Conservation (phyloP, 257 asterid genomes). For the Anisodus acutangulus region DNA sequence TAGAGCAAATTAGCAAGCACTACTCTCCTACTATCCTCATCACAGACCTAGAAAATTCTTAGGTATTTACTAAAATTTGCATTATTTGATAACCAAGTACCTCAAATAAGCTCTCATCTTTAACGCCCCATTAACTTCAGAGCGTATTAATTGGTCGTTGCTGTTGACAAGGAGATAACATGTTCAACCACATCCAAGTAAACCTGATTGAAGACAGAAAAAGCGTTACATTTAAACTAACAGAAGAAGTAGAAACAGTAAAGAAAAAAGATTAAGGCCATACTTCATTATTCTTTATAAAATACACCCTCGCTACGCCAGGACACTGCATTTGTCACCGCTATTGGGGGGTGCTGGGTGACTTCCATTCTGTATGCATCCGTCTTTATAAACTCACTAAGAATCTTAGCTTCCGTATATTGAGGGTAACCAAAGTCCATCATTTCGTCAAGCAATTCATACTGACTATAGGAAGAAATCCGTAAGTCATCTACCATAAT, state of each 20-base stretch:
- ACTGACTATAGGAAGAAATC: constrained; percentile 44
- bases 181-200: constrained; percentile 99
- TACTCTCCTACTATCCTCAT: neutral
- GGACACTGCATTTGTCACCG: constrained; percentile 98
- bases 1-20: neutral
- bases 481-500: neutral
- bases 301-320: constrained; percentile 99
- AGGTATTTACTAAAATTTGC: neutral
- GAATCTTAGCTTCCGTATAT: constrained; percentile 97
- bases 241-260: neutral
- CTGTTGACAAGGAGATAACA: constrained; percentile 97
- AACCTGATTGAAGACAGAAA: constrained; percentile 60
- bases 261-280: constrained; percentile 24
- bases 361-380: constrained; percentile 99
- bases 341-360: constrained; percentile 99
- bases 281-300: constrained; percentile 92
- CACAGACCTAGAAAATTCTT: neutral
- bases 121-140: constrained; percentile 96
- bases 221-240: neutral
- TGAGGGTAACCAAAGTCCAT: constrained; percentile 99
- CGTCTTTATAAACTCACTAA: constrained; percentile 96
- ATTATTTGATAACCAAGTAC: constrained; percentile 46
- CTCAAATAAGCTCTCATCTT: constrained; percentile 98
- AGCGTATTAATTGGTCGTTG: constrained; percentile 92
- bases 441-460: constrained; percentile 96